These are phyloP conservation scores for Fusarium xylarioides DNA, from an alignment of 2,329 filamentous ascomycete species.

Conservation along the genomic window DNA sequence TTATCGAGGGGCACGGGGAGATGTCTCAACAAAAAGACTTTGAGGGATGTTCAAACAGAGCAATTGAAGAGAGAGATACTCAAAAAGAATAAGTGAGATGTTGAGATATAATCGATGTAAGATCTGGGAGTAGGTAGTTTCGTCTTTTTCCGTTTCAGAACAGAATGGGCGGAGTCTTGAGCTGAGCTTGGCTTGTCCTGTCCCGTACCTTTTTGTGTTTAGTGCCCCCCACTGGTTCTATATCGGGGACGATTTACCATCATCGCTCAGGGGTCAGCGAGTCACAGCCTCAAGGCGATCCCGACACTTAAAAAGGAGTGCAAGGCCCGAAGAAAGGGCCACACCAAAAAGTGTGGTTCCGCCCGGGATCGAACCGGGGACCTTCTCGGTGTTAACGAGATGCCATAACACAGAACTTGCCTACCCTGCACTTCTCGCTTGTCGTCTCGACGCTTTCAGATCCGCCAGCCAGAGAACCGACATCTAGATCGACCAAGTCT, in stretches of 20 bases:
- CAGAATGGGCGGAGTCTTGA: constrained; percentile 14
- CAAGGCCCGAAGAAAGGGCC: not conserved
- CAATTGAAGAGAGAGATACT: constrained; percentile 7
- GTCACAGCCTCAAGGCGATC: constrained; percentile 10
- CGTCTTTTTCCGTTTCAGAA: constrained; percentile 12
- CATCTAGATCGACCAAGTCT: no score
- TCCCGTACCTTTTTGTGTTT: constrained; percentile 1
- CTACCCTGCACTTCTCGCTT: no score
- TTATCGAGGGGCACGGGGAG: constrained; percentile 23
- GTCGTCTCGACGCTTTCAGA: no score
- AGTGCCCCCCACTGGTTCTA: constrained; percentile 15
- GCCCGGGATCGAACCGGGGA: constrained; percentile 19
- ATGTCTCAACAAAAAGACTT: not conserved
- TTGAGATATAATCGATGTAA: constrained; percentile 13
- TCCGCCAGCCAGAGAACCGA: no score
- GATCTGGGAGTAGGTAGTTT: constrained; percentile 11
- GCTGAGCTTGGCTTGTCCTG: constrained; percentile 12
- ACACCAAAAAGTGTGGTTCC: constrained; percentile 9
- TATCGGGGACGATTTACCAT: constrained; percentile 14
- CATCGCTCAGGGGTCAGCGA: constrained; percentile 20
- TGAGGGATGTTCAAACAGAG: not conserved
- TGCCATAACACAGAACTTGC: no score
- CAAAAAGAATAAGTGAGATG: not conserved
- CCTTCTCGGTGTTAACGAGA: constrained; percentile 22
- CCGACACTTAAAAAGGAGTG: not conserved